Evolutionary conservation across 108 stramenopile genomes (phyloP).

Genomic region (Skeletonema potamos): DNA sequence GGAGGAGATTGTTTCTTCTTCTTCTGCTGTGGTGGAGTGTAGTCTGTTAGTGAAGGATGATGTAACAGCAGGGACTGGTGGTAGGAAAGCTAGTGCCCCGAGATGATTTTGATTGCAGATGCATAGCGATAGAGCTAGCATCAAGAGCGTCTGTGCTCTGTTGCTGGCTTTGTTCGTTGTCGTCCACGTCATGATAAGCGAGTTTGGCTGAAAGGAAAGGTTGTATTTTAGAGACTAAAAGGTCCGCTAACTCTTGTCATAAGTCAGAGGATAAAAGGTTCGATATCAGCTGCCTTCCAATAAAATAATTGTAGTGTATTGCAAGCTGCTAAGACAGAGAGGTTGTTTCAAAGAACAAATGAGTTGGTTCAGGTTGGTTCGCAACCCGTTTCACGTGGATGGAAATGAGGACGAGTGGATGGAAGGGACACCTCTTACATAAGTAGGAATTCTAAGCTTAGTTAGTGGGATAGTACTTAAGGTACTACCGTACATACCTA

Average conservation of each 20-base stretch:
- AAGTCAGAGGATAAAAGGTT: too few species aligned
- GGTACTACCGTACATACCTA: too few species aligned
- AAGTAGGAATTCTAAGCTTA: too few species aligned
- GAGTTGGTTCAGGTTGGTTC: too few species aligned
- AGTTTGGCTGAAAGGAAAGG: too few species aligned
- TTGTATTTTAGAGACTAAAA: too few species aligned
- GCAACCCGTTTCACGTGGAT: neutral
- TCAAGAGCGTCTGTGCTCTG: neutral
- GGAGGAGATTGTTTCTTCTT: neutral
- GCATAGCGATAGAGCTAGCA: neutral
- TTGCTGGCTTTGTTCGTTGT: neutral
- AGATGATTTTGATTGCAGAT: neutral
- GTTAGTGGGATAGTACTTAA: too few species aligned
- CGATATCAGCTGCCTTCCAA: too few species aligned
- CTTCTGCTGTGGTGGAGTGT: neutral
- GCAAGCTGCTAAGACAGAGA: neutral
- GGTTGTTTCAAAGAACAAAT: neutral
- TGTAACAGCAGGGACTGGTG: neutral
- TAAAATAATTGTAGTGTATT: too few species aligned
- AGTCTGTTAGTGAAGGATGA: neutral
- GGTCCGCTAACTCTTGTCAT: too few species aligned
- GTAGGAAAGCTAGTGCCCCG: neutral
- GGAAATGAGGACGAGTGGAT: too few species aligned
- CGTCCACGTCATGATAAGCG: neutral
- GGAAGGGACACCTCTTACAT: too few species aligned